Conservation (phyloP, 192 early-diverging fungal species). For the Dispira simplex region DNA sequence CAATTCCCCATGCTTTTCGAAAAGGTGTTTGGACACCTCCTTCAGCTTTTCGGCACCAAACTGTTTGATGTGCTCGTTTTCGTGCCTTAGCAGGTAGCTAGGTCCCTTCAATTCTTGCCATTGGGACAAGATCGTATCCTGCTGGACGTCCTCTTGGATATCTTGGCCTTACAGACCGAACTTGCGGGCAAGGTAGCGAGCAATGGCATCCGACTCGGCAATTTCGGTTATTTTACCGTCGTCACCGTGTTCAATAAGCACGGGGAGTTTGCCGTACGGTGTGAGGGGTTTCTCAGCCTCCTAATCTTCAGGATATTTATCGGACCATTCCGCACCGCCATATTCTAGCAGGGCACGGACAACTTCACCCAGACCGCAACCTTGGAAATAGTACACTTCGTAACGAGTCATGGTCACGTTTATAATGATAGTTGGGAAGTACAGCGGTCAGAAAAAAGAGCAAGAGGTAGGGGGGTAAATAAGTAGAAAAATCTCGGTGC, state of each 20-base stretch:
- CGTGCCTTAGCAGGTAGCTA: constrained; percentile 11
- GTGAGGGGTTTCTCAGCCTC: constrained; percentile 20
- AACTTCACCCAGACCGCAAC: constrained; percentile 15
- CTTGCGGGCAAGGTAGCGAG: constrained; percentile 27
- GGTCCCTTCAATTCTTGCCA: constrained; percentile 14
- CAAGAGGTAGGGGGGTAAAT: no score
- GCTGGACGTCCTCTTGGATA: constrained; percentile 15
- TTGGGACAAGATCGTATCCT: constrained; percentile 17
- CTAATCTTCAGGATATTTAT: constrained; percentile 20
- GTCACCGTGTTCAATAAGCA: constrained; percentile 22
- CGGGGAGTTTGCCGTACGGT: constrained; percentile 32
- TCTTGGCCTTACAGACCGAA: constrained; percentile 17
- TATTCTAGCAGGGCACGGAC: constrained; percentile 21
- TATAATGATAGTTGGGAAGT: no score
- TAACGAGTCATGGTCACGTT: constrained; percentile 12
- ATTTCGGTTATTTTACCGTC: constrained; percentile 19
- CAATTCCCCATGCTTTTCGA: constrained; percentile 24
- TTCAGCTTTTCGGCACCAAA: constrained; percentile 4
- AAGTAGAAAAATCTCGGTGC: no score
- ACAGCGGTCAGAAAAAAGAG: no score
- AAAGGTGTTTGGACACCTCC: constrained; percentile 8
- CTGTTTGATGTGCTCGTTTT: neutral
- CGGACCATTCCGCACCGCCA: constrained; percentile 19
- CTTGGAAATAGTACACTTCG: constrained; percentile 19
- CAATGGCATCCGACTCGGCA: constrained; percentile 26